Evolutionary conservation across 305 asterid genomes (phyloP), one percentile per base, ranked within the genome.

Genomic region (Rubia tinctorum): DNA sequence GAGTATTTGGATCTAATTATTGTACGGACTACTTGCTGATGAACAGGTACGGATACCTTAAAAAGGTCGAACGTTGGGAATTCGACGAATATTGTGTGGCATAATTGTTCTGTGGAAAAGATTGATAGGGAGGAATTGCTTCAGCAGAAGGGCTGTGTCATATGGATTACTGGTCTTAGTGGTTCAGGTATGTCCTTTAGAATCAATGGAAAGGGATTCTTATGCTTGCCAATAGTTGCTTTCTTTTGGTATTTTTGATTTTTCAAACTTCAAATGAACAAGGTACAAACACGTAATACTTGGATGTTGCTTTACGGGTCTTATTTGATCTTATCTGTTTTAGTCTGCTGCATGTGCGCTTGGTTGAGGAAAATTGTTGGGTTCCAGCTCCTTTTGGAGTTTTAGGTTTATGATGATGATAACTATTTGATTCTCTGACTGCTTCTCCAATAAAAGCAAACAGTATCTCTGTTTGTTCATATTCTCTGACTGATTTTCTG

Each of bases 131-230:
- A 95, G 82, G 84, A 81, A 71, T 78, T 95, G 90, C 97, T 95
- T 77, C 91, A 87, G 81, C 99, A 95, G 81, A 95, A 88, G 86
- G 99, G 99, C 22, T 90, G 98, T 84, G 97, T 92, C 72, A 78
- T 95, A 81, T 95, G 99, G 99, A 85, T 95, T 72, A 95, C 99
- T 73, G 99, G 99, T 53, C 89, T 95, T 34, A 95, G 99, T 80
- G 99, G 99, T 84, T 95, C 99, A 87, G 99, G 99, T 95, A 73
- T 78, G 93, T 80, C 22, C n/a, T 18, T 3, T 14, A 30, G 44
- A 64, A 71, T 72, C 56, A 30, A 27, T 40, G 8, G 27, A 23
- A 9, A 59, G 0, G 37, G 76, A 71, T 49, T 71, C 20, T 76
- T 42, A 39, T 25, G 34, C 60, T 39, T 53, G 59, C 23, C 2